A percentile compares a stretch with the other conserved stretches of the same genome.
Conservation (phyloP, 1,139 yeast genomes). For the Yamadazyma buinensis region DNA sequence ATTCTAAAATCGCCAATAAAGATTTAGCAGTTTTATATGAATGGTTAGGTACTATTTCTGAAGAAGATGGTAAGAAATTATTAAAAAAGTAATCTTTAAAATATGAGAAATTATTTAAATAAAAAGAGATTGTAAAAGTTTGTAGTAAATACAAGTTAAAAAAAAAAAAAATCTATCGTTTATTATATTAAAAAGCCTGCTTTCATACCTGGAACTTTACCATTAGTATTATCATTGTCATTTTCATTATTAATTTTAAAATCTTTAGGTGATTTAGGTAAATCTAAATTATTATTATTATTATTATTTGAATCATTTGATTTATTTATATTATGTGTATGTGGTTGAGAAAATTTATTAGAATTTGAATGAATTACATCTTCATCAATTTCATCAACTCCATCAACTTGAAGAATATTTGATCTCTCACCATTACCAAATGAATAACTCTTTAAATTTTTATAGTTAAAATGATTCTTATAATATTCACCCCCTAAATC, state of each 20-base stretch:
- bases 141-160: too few relatives aligned
- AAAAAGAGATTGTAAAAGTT: too few relatives aligned
- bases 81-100: too few relatives aligned
- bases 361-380: slow-evolving; percentile 3
- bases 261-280: not conserved
- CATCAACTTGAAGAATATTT: not conserved
- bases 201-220: slow-evolving; percentile 7
- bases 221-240: not conserved
- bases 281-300: slow-evolving; percentile 13
- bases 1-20: slow-evolving; percentile 37
- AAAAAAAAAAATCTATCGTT: too few relatives aligned
- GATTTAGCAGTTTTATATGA: slow-evolving; percentile 47
- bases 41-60: slow-evolving; percentile 37
- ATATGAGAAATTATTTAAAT: too few relatives aligned
- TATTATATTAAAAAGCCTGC: slow-evolving; percentile 9
- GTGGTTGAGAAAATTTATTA: too few relatives aligned
- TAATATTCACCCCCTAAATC: slow-evolving; percentile 22
- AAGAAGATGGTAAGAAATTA: slow-evolving; percentile 13
- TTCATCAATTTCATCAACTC: slow-evolving; percentile 18
- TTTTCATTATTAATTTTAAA: not conserved
- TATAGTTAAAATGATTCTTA: slow-evolving; percentile 16
- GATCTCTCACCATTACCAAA: not conserved
- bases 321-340: slow-evolving; percentile 4
- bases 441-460: not conserved
- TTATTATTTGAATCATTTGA: slow-evolving; percentile 7